These are phyloP conservation scores for Calamus simplicifolius DNA, from an alignment of 176 grass and related monocot species.

Conservation along the genomic window DNA sequence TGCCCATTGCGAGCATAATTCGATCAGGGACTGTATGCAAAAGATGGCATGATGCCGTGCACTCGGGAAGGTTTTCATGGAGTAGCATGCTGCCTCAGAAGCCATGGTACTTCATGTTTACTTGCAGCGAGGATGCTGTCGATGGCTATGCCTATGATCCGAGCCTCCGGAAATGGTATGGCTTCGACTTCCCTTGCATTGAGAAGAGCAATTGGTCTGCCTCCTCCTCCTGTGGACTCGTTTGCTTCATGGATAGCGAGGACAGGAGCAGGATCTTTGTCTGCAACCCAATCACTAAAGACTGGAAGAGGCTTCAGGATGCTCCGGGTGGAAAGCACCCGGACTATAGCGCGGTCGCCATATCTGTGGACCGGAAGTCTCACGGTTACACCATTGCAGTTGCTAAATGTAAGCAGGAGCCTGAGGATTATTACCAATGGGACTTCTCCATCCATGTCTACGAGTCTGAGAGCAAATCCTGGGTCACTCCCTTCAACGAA, in stretches of 20 bases:
- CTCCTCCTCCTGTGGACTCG: conserved; percentile 4
- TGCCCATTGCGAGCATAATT: conserved; percentile 15
- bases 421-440: not conserved
- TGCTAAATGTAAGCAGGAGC: not conserved
- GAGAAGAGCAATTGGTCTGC: conserved; percentile 1
- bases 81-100: conserved; percentile 2
- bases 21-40: conserved; percentile 4
- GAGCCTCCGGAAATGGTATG: conserved; percentile 19
- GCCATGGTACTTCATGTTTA: conserved; percentile 17
- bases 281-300: conserved; percentile 4
- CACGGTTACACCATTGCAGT: not conserved
- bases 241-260: conserved; percentile 5
- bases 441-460: conserved; percentile 9
- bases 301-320: not conserved
- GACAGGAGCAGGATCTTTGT: not conserved
- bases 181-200: conserved; percentile 10
- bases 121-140: not conserved
- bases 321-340: conserved; percentile 2
- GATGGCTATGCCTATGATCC: conserved; percentile 5
- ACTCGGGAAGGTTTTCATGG: conserved; percentile 1
- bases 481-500: not conserved
- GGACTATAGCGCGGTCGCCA: conserved; percentile 3
- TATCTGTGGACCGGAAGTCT: conserved; percentile 7
- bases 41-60: conserved; percentile 6
- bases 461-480: not conserved